phyloP scores from a whole-genome alignment of 129 eudicot species.

The Pittosporum tobira region DNA sequence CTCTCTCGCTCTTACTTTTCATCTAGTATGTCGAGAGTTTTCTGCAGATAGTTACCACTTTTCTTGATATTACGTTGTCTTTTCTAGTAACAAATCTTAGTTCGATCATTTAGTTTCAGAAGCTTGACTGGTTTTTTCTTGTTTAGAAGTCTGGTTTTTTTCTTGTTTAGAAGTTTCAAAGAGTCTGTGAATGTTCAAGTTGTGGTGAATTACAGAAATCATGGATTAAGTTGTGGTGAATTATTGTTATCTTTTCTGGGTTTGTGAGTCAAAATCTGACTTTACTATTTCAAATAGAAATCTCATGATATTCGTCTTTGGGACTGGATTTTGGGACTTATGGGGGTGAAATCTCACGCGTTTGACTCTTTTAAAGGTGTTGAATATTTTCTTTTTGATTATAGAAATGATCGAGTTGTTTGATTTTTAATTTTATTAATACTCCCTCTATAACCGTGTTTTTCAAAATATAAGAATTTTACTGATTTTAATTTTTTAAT shows the following conservation, averaged over 20 bases:
- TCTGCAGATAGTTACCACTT: neutral
- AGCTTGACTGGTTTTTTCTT: neutral
- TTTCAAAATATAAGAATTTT: too few species aligned
- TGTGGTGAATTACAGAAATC: neutral
- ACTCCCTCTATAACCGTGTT: too few species aligned
- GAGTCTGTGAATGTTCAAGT: neutral
- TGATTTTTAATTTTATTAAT: too few species aligned
- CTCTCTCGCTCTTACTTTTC: constrained; percentile 8
- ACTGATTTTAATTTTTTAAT: too few species aligned
- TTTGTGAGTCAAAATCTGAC: too few species aligned
- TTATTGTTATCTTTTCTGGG: neutral
- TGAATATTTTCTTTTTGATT: too few species aligned
- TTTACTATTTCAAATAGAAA: too few species aligned
- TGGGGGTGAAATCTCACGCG: neutral
- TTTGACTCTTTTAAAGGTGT: constrained; percentile 2
- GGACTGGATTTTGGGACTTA: neutral
- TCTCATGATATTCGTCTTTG: neutral
- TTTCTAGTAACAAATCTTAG: constrained; percentile 4
- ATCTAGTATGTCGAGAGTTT: constrained; percentile 6
- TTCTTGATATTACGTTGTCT: constrained; percentile 5
- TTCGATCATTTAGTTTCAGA: neutral
- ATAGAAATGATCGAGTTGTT: too few species aligned
- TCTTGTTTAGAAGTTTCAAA: neutral
- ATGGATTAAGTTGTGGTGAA: neutral
- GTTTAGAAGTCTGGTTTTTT: too few species aligned